Evolutionary conservation across 371 early-diverging fungal genomes (phyloP).

Genomic region (Batrachochytrium dendrobatidis): DNA sequence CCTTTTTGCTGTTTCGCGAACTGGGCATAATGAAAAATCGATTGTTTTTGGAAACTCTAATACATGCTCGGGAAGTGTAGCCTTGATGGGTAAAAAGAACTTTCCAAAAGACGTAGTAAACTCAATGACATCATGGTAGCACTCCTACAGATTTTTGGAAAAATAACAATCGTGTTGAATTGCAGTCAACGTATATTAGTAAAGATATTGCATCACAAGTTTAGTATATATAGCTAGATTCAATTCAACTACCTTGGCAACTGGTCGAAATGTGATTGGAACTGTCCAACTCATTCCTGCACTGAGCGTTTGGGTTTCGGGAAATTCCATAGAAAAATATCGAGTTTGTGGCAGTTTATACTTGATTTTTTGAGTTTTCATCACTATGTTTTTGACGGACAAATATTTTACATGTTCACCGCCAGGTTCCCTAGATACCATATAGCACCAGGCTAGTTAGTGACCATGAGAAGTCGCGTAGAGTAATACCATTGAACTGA

Average conservation of each 20-base stretch:
- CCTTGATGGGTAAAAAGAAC: slow-evolving; percentile 39
- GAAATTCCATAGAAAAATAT: slow-evolving; percentile 46
- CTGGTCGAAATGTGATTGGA: slow-evolving; percentile 45
- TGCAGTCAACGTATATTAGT: not conserved
- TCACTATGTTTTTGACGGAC: slow-evolving; percentile 42
- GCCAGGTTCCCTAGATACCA: slow-evolving; percentile 37
- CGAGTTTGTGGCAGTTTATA: slow-evolving; percentile 44
- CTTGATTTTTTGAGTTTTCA: slow-evolving; percentile 49
- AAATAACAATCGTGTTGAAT: not conserved
- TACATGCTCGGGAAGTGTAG: slow-evolving; percentile 41
- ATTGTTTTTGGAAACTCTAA: slow-evolving; percentile 29
- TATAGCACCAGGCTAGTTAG: not conserved
- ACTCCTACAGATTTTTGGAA: slow-evolving; percentile 18
- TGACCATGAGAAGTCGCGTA: not conserved
- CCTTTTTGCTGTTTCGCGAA: slow-evolving; percentile 29
- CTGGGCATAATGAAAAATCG: slow-evolving; percentile 38
- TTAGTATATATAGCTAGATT: not conserved
- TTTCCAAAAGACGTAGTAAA: slow-evolving; percentile 40
- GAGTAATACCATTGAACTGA: not conserved
- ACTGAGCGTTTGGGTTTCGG: slow-evolving; percentile 39
- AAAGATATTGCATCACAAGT: not conserved
- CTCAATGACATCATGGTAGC: slow-evolving; percentile 40
- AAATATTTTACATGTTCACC: slow-evolving; percentile 42
- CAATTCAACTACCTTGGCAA: slow-evolving; percentile 33
- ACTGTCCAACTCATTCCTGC: slow-evolving; percentile 49